These are phyloP conservation scores for Alternaria angustiovoidea DNA, from an alignment of 2,329 filamentous ascomycete species.

Conservation along the genomic window DNA sequence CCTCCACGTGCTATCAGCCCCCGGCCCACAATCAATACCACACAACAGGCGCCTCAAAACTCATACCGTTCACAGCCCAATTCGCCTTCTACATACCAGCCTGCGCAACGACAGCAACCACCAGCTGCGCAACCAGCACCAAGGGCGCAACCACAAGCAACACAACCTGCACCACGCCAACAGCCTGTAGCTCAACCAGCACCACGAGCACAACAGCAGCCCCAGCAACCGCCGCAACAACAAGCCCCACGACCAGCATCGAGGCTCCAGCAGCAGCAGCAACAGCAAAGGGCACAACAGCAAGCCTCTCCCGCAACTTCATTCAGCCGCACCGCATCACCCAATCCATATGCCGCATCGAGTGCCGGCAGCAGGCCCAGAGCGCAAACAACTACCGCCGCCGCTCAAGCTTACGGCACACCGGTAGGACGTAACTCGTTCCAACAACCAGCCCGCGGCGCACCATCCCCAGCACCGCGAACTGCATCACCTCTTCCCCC, in stretches of 20 bases:
- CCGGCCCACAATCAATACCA: constrained; percentile 61
- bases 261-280: constrained; percentile 11
- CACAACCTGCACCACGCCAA: constrained; percentile 13
- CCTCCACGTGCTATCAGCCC: constrained; percentile 67
- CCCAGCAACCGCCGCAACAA: constrained; percentile 6
- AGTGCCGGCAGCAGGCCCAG: constrained; percentile 42
- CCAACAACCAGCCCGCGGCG: constrained; percentile 47
- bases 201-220: constrained; percentile 1
- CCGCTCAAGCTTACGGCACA: constrained; percentile 43
- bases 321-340: constrained; percentile 55
- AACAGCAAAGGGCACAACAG: constrained; percentile 7
- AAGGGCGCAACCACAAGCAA: constrained; percentile 8
- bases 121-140: constrained; percentile 6
- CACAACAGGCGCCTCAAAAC: constrained; percentile 23
- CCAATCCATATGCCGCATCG: constrained; percentile 67
- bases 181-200: constrained; percentile 8
- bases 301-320: constrained; percentile 20
- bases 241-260: constrained; percentile 8
- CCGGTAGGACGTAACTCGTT: constrained; percentile 47
- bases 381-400: constrained; percentile 48
- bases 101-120: constrained; percentile 10
- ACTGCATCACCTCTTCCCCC: constrained; percentile 53
- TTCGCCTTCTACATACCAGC: constrained; percentile 19
- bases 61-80: constrained; percentile 19
- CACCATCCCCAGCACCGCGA: constrained; percentile 48